Conservation (phyloP, 1,139 yeast genomes). For the Meyerozyma smithsonii region DNA sequence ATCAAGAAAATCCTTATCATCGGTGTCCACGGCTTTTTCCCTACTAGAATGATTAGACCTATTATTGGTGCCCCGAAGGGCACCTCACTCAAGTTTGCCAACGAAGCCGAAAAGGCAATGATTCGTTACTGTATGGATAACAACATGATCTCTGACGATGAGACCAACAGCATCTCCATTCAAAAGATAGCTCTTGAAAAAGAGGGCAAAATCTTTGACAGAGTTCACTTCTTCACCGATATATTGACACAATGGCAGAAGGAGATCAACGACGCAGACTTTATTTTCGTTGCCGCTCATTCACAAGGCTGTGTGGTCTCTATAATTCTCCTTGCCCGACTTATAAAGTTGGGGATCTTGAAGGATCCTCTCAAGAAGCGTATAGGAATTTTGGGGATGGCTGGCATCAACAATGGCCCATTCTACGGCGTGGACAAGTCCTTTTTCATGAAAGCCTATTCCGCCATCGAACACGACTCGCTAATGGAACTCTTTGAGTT, state of each 20-base stretch:
- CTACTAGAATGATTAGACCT: conserved; percentile 78
- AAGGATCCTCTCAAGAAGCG: conserved; percentile 43
- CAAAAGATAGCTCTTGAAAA: conserved; percentile 91
- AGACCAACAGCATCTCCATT: conserved; percentile 49
- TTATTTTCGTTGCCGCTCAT: conserved; percentile 84
- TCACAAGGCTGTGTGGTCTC: conserved; percentile 96
- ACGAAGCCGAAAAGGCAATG: conserved; percentile 78
- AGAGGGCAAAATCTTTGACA: conserved; percentile 83
- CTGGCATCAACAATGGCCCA: conserved; percentile 92
- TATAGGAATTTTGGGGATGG: conserved; percentile 85
- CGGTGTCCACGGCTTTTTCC: conserved; percentile 96
- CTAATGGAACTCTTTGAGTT: conserved; percentile 81
- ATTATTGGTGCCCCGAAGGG: conserved; percentile 92
- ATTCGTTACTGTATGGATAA: conserved; percentile 66
- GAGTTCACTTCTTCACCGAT: conserved; percentile 77
- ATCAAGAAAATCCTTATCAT: conserved; percentile 63
- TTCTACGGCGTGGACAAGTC: conserved; percentile 85
- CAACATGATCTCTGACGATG: conserved; percentile 34
- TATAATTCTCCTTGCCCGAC: conserved; percentile 65
- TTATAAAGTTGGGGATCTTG: conserved; percentile 68
- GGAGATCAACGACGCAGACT: conserved; percentile 73
- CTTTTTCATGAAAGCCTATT: conserved; percentile 78
- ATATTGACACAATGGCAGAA: conserved; percentile 67
- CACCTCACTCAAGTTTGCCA: conserved; percentile 80
- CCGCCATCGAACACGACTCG: conserved; percentile 86